Conservation (phyloP, 495 filamentous ascomycete species). For the Beverwykella pulmonaria region DNA sequence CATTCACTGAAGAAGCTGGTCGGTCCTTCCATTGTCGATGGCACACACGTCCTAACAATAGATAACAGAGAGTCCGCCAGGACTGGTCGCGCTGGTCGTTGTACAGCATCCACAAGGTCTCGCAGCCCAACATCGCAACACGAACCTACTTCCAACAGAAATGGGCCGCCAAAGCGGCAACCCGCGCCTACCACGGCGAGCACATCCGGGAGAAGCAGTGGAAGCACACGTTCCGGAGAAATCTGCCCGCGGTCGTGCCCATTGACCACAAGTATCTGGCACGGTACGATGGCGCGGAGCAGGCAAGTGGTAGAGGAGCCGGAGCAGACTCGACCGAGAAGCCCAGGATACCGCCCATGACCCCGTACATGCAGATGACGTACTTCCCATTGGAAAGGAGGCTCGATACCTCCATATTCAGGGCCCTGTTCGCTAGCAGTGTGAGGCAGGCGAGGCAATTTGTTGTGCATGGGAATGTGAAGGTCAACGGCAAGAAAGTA, state of each 20-base stretch:
- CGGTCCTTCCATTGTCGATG: slow-evolving; percentile 39
- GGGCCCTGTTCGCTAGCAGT: slow-evolving; percentile 91
- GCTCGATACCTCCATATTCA: slow-evolving; percentile 87
- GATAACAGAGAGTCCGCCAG: slow-evolving; percentile 80
- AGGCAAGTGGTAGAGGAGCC: slow-evolving; percentile 79
- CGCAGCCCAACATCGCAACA: slow-evolving; percentile 34
- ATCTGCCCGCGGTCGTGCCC: slow-evolving; percentile 75
- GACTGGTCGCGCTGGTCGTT: slow-evolving; percentile 98
- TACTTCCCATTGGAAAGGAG: slow-evolving; percentile 89
- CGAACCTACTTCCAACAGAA: slow-evolving; percentile 96
- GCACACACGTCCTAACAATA: slow-evolving; percentile 29
- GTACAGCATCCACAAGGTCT: slow-evolving; percentile 72
- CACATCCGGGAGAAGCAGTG: slow-evolving; percentile 87
- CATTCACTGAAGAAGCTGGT: slow-evolving; percentile 66
- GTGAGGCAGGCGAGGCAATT: slow-evolving; percentile 93
- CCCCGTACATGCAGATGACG: slow-evolving; percentile 89
- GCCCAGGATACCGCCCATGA: slow-evolving; percentile 45
- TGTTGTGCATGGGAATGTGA: slow-evolving; percentile 87
- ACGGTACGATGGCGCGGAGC: slow-evolving; percentile 72
- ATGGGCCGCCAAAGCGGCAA: slow-evolving; percentile 81
- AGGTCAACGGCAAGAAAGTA: slow-evolving; percentile 95
- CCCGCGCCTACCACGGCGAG: slow-evolving; percentile 91
- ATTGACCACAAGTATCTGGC: slow-evolving; percentile 83
- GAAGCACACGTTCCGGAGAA: slow-evolving; percentile 84
- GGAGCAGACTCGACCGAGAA: slow-evolving; percentile 51